These are phyloP conservation scores for Cucumis sativus DNA, from an alignment of 306 rosid genomes.

Conservation along the genomic window DNA sequence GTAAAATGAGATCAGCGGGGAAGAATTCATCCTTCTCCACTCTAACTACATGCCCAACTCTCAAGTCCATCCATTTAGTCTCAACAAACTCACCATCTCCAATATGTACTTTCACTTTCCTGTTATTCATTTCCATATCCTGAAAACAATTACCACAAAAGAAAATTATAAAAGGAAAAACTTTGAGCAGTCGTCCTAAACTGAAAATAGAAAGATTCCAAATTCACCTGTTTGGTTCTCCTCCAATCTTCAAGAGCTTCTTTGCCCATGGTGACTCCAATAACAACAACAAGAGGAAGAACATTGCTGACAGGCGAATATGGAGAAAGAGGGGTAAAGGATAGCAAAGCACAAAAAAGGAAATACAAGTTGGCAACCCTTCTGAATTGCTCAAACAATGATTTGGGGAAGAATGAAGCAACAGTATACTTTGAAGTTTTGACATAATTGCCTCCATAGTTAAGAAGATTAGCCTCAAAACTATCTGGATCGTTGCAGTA, in stretches of 20 bases:
- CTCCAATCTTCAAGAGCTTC: conserved; percentile 77
- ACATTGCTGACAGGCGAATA: conserved; percentile 71
- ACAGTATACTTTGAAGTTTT: conserved; percentile 75
- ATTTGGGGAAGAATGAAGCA: conserved; percentile 72
- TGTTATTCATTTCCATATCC: conserved; percentile 92
- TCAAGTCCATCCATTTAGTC: conserved; percentile 83
- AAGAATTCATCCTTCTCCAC: conserved; percentile 86
- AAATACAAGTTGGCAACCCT: conserved; percentile 81
- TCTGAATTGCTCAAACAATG: conserved; percentile 89
- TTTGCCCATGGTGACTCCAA: conserved; percentile 85
- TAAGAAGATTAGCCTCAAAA: conserved; percentile 24
- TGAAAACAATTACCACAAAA: conserved; percentile 16
- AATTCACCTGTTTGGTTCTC: conserved; percentile 67
- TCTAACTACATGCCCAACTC: conserved; percentile 78
- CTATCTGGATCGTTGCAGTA: conserved; percentile 61
- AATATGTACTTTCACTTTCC: conserved; percentile 57
- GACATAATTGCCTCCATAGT: conserved; percentile 64
- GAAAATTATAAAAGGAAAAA: neutral
- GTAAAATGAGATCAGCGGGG: conserved; percentile 93
- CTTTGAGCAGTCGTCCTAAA: neutral
- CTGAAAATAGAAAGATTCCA: neutral
- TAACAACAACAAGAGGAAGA: conserved; percentile 65
- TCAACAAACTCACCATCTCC: conserved; percentile 44
- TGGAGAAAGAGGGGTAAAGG: conserved; percentile 76
- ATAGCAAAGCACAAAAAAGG: conserved; percentile 60